A percentile compares a stretch with the other conserved stretches of the same genome.
These are phyloP conservation scores for Sphagnum tenellum DNA, from an alignment of 225 moss, liverwort and hornwort species.

Conservation along the genomic window DNA sequence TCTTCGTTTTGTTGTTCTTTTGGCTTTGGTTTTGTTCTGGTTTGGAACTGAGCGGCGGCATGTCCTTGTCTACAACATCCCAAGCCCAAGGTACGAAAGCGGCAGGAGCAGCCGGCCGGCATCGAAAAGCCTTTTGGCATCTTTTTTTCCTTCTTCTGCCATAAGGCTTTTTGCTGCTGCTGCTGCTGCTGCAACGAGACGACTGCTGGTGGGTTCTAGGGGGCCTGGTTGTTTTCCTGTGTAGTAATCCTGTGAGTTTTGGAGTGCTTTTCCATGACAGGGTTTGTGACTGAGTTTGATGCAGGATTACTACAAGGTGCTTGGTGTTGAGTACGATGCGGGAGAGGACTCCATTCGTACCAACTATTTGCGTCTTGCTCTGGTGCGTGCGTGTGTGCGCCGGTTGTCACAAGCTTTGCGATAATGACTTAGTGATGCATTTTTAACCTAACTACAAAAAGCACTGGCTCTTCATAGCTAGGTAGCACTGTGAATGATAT, in stretches of 20 bases:
- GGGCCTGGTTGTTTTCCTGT: neutral
- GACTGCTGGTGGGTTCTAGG: neutral
- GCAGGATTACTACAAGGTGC: conserved; percentile 84
- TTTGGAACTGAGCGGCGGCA: neutral
- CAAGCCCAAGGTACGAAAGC: no score
- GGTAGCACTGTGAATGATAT: no score
- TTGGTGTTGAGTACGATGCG: conserved; percentile 90
- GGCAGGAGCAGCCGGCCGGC: no score
- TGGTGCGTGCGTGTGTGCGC: conserved; percentile 39
- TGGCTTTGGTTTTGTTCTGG: neutral
- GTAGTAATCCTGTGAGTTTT: neutral
- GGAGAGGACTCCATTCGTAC: conserved; percentile 80
- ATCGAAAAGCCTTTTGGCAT: no score
- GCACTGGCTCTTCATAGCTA: no score
- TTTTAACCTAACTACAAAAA: no score
- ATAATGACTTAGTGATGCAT: no score
- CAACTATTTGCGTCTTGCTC: conserved; percentile 89
- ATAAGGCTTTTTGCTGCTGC: neutral
- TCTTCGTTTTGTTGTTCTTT: neutral
- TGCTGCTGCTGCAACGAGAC: neutral
- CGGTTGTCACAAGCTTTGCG: no score
- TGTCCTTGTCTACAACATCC: neutral
- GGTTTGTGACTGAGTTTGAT: neutral
- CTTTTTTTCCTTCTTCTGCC: neutral
- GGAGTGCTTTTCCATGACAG: neutral